phyloP scores from a whole-genome alignment of 2,329 filamentous ascomycete genomes.

The Beauveria scarabaeidicola region DNA sequence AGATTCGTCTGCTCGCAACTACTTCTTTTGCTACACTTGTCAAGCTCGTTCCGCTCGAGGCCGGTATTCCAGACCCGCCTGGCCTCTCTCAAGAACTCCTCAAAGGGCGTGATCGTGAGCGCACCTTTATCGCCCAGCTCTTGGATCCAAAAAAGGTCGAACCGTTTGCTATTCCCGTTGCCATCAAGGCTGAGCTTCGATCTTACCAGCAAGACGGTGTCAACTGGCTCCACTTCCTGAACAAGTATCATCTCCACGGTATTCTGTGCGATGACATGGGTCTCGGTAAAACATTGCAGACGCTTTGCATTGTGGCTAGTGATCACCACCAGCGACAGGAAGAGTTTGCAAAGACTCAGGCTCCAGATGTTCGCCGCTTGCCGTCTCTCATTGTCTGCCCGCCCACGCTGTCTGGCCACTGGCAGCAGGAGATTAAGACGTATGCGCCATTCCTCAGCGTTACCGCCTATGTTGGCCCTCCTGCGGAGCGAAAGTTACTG shows the following conservation, averaged over 20 bases:
- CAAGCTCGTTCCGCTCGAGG: conserved; percentile 92
- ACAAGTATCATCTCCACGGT: conserved; percentile 94
- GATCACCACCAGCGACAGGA: conserved; percentile 91
- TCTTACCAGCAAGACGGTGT: conserved; percentile 98
- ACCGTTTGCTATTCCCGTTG: conserved; percentile 83
- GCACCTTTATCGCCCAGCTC: conserved; percentile 94
- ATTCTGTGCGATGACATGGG: conserved; percentile 99
- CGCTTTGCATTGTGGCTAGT: conserved; percentile 93
- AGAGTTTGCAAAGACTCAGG: conserved; percentile 75
- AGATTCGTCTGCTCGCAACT: conserved; percentile 86
- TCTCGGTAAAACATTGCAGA: conserved; percentile 94
- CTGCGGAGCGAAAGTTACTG: conserved; percentile 66
- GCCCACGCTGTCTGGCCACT: conserved; percentile 91
- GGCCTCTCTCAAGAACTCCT: conserved; percentile 83
- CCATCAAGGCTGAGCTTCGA: conserved; percentile 91
- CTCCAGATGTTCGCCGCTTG: conserved; percentile 67
- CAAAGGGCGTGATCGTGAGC: conserved; percentile 83
- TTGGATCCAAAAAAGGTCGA: conserved; percentile 96
- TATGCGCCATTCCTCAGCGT: conserved; percentile 92
- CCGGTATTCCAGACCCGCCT: conserved; percentile 92
- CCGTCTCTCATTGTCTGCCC: conserved; percentile 94
- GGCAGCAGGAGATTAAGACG: conserved; percentile 94
- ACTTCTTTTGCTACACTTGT: conserved; percentile 96
- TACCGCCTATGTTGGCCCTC: conserved; percentile 84
- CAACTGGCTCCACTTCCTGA: conserved; percentile 97